These are phyloP conservation scores for Plasmodium cynomolgi DNA, from an alignment of 169 alveolate genomes.

Conservation along the genomic window DNA sequence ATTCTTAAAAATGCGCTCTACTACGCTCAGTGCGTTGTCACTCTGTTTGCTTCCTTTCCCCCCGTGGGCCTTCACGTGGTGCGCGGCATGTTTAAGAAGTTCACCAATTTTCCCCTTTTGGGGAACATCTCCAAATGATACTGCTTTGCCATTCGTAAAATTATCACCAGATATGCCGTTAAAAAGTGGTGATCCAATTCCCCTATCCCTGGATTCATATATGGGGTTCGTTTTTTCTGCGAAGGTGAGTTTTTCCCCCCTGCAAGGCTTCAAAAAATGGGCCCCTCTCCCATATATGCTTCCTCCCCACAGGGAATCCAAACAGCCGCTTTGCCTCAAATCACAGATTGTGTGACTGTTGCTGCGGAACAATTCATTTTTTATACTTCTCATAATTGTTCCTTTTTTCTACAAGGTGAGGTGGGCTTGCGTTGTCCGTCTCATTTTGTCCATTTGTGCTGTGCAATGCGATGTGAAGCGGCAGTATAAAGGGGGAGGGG, in stretches of 20 bases:
- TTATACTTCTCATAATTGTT: conserved; percentile 18
- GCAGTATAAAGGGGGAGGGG: background rate
- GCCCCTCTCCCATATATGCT: background rate
- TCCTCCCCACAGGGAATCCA: background rate
- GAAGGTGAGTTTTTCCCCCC: background rate
- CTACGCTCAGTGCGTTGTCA: background rate
- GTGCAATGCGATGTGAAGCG: background rate
- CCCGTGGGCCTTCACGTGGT: conserved; percentile 1
- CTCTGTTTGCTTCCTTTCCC: background rate
- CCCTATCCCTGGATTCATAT: background rate
- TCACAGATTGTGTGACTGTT: background rate
- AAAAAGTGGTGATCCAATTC: background rate
- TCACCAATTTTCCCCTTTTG: conserved; percentile 14
- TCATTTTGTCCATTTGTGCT: background rate
- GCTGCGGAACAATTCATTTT: conserved; percentile 19
- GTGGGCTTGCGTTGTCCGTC: background rate
- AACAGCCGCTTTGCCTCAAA: background rate
- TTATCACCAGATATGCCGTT: background rate
- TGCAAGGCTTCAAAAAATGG: background rate
- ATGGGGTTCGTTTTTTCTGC: background rate
- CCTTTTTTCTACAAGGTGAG: background rate
- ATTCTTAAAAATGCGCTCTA: conserved; percentile 43
- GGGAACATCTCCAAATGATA: background rate
- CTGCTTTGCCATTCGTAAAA: background rate
- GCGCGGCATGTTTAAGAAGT: background rate